Percentiles rank a stretch among this genome's conserved stretches.
These are phyloP conservation scores for Gentiana macrophylla DNA, from an alignment of 257 asterid genomes.

Conservation along the genomic window DNA sequence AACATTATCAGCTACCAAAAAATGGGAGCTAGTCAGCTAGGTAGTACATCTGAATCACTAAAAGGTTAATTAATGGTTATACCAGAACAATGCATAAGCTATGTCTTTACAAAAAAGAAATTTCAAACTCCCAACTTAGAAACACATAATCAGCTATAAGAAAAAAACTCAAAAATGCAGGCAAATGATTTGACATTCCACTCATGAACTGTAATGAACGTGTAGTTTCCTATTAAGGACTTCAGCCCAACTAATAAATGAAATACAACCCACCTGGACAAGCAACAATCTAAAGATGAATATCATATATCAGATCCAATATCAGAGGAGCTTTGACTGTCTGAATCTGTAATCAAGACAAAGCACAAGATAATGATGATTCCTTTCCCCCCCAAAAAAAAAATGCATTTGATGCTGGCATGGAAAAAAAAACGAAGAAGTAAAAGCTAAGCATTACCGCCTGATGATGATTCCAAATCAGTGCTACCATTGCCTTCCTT, in stretches of 20 bases:
- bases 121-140: too few relatives aligned
- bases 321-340: conserved; percentile 53
- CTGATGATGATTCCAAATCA: conserved; percentile 58
- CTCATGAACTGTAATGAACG: too few relatives aligned
- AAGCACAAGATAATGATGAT: conserved; percentile 7
- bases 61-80: too few relatives aligned
- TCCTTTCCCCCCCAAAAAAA: conserved; percentile 1
- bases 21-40: too few relatives aligned
- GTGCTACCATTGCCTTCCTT: conserved; percentile 46
- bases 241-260: neutral
- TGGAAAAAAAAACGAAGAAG: conserved; percentile 7
- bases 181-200: too few relatives aligned
- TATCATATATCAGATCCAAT: conserved; percentile 52
- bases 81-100: too few relatives aligned
- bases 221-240: too few relatives aligned
- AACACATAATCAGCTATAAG: too few relatives aligned
- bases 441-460: conserved; percentile 26
- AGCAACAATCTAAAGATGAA: conserved; percentile 26
- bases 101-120: too few relatives aligned
- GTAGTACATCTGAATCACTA: too few relatives aligned
- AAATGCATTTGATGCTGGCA: conserved; percentile 9
- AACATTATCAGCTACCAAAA: too few relatives aligned
- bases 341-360: conserved; percentile 44
- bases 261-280: conserved; percentile 28
- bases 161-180: too few relatives aligned